Evolutionary conservation across 1,284 basidiomycete species (phyloP), one percentile per base, ranked within the genome.

Genomic region (Athelia psychrophila): DNA sequence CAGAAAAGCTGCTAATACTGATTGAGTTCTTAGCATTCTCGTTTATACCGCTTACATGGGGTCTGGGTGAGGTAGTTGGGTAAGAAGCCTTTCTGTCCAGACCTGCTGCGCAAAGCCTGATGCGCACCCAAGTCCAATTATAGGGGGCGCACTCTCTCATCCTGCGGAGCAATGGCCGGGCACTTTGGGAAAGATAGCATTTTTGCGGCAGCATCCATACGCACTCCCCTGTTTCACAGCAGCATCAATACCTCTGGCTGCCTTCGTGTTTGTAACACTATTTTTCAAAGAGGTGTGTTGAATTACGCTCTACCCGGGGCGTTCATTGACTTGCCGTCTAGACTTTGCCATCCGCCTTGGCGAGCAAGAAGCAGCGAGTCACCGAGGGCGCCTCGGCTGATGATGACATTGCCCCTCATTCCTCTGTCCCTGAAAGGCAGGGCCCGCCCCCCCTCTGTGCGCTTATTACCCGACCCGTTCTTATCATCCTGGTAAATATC

Each of bases 171-270:
- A 56, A 25, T 67, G 65, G 54, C 68, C 59, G 10, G 30, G 50
- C 9, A 27, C 58, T 2, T 62, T 69, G 49, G 56, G 54, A 12
- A 50, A 50, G 20, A 49, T 54, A 2, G 19, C 38, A 16, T 52
- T 69, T 48, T 67, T 64, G 49, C 52, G 52, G 12, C 50, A 55
- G n/a, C 59, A 64, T 54, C 67, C 68, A 2, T 70, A 70, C 53
- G 60, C 68, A 49, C 57, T 70, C 23, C 65, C 68, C 12, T 71
- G 69, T 49, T 27, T 55, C 6, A 48, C 55, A 23, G 52, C 58
- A 20, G 59, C 61, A 10, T 40, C 50, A 1, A 47, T 54, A 20
- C 44, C 56, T 4, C n/a, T 42, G 18, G 56, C n/a, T 23, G 50
- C 52, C 15, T 59, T 56, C 44, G 3, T 56, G 3, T 10, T 60